Conservation (phyloP, 495 filamentous ascomycete genomes). For the Trichoderma virens region DNA sequence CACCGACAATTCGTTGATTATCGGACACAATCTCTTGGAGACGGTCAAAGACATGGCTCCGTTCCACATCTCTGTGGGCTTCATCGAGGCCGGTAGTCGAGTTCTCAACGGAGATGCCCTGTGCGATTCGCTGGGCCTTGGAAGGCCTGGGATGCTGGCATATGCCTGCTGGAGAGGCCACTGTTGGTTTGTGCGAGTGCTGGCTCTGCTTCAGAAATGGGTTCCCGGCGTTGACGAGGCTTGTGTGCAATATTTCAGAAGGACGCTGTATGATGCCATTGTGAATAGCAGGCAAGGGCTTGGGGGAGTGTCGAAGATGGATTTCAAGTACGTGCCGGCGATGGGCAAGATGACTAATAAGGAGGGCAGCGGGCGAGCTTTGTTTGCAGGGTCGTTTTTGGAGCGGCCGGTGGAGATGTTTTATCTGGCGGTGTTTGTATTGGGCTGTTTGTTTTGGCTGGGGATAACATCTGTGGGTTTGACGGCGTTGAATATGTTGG, state of each 20-base stretch:
- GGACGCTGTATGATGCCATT: slow-evolving; percentile 13
- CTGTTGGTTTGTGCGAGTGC: slow-evolving; percentile 35
- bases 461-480: background rate
- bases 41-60: slow-evolving; percentile 53
- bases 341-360: slow-evolving; percentile 32
- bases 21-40: slow-evolving; percentile 61
- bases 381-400: background rate
- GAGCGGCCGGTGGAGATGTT: slow-evolving; percentile 11
- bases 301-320: slow-evolving; percentile 28
- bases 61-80: slow-evolving; percentile 46
- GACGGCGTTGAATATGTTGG: background rate
- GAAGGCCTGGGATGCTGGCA: slow-evolving; percentile 19
- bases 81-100: slow-evolving; percentile 41
- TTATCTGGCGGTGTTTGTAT: slow-evolving; percentile 9
- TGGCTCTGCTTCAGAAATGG: slow-evolving; percentile 31
- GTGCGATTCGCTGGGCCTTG: slow-evolving; percentile 45
- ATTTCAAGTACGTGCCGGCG: slow-evolving; percentile 43
- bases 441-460: background rate
- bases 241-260: background rate
- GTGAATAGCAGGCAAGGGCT: slow-evolving; percentile 27
- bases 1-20: slow-evolving; percentile 44
- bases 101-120: slow-evolving; percentile 40
- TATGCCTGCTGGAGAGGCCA: slow-evolving; percentile 35
- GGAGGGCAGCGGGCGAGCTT: slow-evolving; percentile 15
- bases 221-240: slow-evolving; percentile 16